Percentiles rank a stretch among this genome's conserved stretches.
Evolutionary conservation across 2,329 filamentous ascomycete species (phyloP).

Genomic region (Beauveria medogensis): DNA sequence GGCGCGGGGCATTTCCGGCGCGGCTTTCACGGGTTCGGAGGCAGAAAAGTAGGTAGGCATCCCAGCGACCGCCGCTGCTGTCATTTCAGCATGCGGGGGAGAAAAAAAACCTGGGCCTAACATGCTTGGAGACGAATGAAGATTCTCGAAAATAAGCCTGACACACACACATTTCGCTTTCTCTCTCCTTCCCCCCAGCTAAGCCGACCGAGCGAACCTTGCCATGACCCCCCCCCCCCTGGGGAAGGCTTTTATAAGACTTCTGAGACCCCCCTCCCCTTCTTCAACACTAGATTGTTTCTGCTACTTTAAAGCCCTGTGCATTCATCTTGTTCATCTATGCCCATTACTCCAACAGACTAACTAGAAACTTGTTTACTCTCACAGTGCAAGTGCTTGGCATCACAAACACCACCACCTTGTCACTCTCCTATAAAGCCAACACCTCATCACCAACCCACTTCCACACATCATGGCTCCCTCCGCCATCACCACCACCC

Average conservation of each 20-base stretch:
- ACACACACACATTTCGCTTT: neutral
- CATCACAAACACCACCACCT: neutral
- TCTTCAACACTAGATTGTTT: neutral
- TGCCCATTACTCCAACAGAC: neutral
- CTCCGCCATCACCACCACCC: slow-evolving; percentile 45
- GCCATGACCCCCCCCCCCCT: neutral
- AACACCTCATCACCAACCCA: neutral
- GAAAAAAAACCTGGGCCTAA: neutral
- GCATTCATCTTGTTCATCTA: neutral
- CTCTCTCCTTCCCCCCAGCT: neutral
- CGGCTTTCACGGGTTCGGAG: neutral
- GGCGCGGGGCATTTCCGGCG: slow-evolving; percentile 9
- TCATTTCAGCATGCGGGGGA: neutral
- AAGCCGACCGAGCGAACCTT: neutral
- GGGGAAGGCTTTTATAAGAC: neutral
- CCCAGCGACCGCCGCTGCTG: neutral
- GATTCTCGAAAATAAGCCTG: neutral
- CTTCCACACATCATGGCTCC: slow-evolving; percentile 41
- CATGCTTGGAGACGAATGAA: neutral
- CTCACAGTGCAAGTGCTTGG: neutral
- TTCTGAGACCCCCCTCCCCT: neutral
- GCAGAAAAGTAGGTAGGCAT: neutral
- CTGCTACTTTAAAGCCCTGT: neutral
- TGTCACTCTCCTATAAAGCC: neutral
- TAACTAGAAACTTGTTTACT: neutral